Evolutionary conservation across 352 stramenopile genomes (phyloP), one percentile per base, ranked within the genome.

Genomic region (Globisporangium takayamanum): DNA sequence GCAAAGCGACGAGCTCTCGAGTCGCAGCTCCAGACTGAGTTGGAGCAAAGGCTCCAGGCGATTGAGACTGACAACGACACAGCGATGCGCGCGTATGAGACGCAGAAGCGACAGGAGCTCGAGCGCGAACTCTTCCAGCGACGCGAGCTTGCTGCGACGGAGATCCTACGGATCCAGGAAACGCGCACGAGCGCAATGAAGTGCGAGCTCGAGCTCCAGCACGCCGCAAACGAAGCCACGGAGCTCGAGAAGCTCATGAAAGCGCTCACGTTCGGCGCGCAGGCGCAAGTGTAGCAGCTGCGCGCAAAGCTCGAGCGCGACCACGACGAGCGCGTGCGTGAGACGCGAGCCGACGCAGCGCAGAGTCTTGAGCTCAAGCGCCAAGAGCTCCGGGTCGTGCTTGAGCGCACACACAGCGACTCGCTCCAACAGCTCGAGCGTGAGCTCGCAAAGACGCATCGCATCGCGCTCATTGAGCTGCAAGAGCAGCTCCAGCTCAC

Each of bases 191-290:
- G 60, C 44, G 62, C 65, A 1, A n/a, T 87, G 11, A 80, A 74
- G 50, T 63, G 62, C 18, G 65, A 84, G 36, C 53, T 87, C 3
- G 66, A 87, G 33, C 28, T 65, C 3, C 63, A 64, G 12, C 67
- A 84, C 28, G 15, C 39, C 6, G 53, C 67, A 20, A 82, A 82
- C 39, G 66, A 88, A 55, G 53, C 67, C 53, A 41, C 48, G 5
- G 77, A 87, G 56, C 50, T 89, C 42, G 60, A 82, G 20, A 88
- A 89, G 55, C 60, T 89, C 25, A 66, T 74, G 18, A 84, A 80
- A 47, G 78, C 72, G 3, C 63, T 89, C 30, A 61, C 67, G 12
- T 80, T 87, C 57, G 80, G 80, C 15, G 71, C 77, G 3, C 79
- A 89, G 57, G 75, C 76, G 3, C 79, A 89, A 25, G 20, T 86